These are phyloP conservation scores for Fragilariopsis cylindrus DNA, from an alignment of 108 stramenopile species.

Conservation along the genomic window DNA sequence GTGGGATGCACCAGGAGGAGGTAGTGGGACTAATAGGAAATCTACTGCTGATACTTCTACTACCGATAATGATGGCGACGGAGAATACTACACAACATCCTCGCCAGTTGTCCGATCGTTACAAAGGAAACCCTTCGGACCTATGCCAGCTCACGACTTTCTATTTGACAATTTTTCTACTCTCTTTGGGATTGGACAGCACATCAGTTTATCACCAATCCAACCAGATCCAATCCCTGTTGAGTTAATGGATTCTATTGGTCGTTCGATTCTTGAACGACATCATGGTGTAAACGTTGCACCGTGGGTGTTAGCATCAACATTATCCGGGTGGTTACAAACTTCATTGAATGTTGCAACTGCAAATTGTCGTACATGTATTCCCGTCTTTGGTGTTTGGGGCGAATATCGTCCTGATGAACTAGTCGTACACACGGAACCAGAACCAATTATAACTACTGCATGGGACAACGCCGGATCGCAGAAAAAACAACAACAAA, in stretches of 20 bases:
- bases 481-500: neutral
- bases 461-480: slow-evolving; percentile 7
- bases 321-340: slow-evolving; percentile 55
- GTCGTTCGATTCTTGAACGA: slow-evolving; percentile 28
- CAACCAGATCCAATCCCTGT: slow-evolving; percentile 22
- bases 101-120: slow-evolving; percentile 30
- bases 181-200: slow-evolving; percentile 86
- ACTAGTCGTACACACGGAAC: neutral
- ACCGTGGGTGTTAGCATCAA: slow-evolving; percentile 24
- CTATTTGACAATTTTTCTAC: slow-evolving; percentile 63
- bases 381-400: slow-evolving; percentile 85
- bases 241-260: slow-evolving; percentile 32
- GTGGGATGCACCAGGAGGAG: slow-evolving; percentile 67
- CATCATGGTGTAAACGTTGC: slow-evolving; percentile 36
- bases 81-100: neutral
- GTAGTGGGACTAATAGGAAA: neutral
- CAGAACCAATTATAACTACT: neutral
- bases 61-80: neutral
- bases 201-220: slow-evolving; percentile 71
- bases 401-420: slow-evolving; percentile 47
- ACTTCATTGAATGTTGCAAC: slow-evolving; percentile 71
- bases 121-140: slow-evolving; percentile 20
- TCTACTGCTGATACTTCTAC: neutral
- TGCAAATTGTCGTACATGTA: slow-evolving; percentile 56
- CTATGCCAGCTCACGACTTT: slow-evolving; percentile 29